These are phyloP conservation scores for Dillenia turbinata DNA, from an alignment of 164 flowering plant genomes.

Conservation along the genomic window DNA sequence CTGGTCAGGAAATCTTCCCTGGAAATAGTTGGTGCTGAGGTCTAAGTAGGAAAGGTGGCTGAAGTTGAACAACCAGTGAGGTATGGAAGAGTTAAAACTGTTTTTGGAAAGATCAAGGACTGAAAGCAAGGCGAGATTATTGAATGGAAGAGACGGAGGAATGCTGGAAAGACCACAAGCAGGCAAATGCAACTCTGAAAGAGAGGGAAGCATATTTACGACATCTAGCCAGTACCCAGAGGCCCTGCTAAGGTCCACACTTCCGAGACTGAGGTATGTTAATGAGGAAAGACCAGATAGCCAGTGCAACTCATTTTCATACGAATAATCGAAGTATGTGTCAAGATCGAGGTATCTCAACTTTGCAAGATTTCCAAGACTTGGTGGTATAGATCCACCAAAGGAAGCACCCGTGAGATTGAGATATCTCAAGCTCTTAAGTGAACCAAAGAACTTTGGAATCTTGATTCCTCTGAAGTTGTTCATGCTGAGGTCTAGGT, in stretches of 20 bases:
- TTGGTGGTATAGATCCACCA: conserved; percentile 8
- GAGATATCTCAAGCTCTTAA: conserved; percentile 5
- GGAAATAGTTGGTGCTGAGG: conserved; percentile 4
- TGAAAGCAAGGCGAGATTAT: conserved; percentile 9
- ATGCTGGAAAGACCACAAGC: conserved; percentile 5
- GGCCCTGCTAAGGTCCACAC: conserved; percentile 5
- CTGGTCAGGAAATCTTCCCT: conserved; percentile 8
- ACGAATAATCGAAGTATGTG: background rate
- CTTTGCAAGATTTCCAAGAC: conserved; percentile 16
- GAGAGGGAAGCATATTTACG: conserved; percentile 17
- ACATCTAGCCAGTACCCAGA: conserved; percentile 15
- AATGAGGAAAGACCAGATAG: conserved; percentile 17
- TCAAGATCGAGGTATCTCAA: conserved; percentile 17
- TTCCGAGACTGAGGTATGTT: conserved; percentile 13
- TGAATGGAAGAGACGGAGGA: conserved; percentile 3
- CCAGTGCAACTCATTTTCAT: conserved; percentile 10
- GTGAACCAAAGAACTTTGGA: conserved; percentile 13
- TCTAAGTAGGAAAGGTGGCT: conserved; percentile 5
- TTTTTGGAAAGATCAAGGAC: conserved; percentile 9
- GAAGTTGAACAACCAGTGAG: conserved; percentile 12
- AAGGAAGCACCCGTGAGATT: conserved; percentile 6
- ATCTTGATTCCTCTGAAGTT: conserved; percentile 10
- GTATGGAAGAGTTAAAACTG: conserved; percentile 6
- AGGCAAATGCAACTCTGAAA: conserved; percentile 11
- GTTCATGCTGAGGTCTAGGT: conserved; percentile 21